Base-by-base conservation (phyloP, 768 basidiomycete genomes). In the Dacryopinax primogenitus region DNA sequence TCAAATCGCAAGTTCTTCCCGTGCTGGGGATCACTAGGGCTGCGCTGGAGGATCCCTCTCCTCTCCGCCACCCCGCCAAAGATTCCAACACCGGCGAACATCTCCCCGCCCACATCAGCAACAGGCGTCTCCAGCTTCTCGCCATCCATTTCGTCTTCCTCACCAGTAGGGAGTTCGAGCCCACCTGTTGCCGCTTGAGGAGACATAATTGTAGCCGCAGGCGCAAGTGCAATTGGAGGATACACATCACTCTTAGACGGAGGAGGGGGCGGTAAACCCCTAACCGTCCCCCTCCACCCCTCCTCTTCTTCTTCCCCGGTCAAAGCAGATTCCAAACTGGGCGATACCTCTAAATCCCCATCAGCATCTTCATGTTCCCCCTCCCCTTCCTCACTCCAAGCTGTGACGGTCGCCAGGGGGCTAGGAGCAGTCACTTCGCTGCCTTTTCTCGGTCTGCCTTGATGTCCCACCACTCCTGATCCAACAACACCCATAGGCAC, bases 311-410 rank as follows among this genome's bases (percentile, higher is more conserved):
- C 34, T 33, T 63, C 62, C 37, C 62, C 34, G 41, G 47, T 65
- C 67, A 34, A 18, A 33, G 35, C 0, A 68, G 71, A 68, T 36
- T 72, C 72, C 63, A 12, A 72, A 45, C 3, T 73, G 63, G 0
- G 72, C n/a, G n/a, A n/a, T n/a, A n/a, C n/a, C n/a, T n/a, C n/a
- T n/a, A n/a, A n/a, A n/a, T n/a, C n/a, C n/a, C 68, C 26, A 71
- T 73, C 30, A 75, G 47, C 13, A 71, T 73, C n/a, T 69, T 70
- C 74, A 74, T 75, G 36, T 70, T 47, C 37, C 74, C 66, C 1
- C 74, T 72, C 58, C 73, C 45, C 1, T 70, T 69, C n/a, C 62
- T 65, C 45, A 23, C 51, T 30, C 51, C 51, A 58, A 58, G 51
- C 51, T 3, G 26, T 30, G 18, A 58, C 51, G 32, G 51, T 71